A percentile compares a stretch with the other conserved stretches of the same genome.
Conservation (phyloP, 2,329 filamentous ascomycete genomes). For the Alternaria sp. region DNA sequence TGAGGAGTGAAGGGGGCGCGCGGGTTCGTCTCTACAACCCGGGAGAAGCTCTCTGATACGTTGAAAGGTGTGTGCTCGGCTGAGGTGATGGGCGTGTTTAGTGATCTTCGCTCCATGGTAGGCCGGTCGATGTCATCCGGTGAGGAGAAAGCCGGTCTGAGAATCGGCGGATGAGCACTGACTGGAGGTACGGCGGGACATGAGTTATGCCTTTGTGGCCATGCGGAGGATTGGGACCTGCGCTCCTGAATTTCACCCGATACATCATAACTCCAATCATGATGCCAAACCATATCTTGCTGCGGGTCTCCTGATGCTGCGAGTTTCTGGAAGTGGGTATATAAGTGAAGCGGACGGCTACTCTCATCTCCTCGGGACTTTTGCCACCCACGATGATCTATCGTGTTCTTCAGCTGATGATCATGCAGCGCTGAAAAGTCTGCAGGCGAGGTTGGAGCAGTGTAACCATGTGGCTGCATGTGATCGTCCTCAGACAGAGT, state of each 20-base stretch:
- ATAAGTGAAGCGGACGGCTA: neutral
- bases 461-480: conserved; percentile 33
- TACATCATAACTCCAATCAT: neutral
- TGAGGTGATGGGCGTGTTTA: neutral
- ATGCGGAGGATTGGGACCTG: neutral
- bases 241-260: neutral
- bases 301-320: neutral
- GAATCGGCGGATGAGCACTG: conserved; percentile 6
- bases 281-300: neutral
- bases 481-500: conserved; percentile 17
- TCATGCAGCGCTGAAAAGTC: conserved; percentile 8
- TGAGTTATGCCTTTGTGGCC: conserved; percentile 21
- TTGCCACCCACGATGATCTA: neutral
- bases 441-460: conserved; percentile 24
- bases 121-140: neutral
- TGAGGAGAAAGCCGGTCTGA: conserved; percentile 19
- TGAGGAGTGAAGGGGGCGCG: neutral
- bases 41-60: neutral
- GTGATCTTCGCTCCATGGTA: neutral
- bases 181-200: conserved; percentile 27
- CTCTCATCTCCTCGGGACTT: neutral
- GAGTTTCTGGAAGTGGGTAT: neutral
- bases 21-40: no score
- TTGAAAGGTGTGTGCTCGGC: neutral
- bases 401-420: neutral